Conservation (phyloP, 2,329 filamentous ascomycete species). For the Aspergillus oerlinghausenensis region DNA sequence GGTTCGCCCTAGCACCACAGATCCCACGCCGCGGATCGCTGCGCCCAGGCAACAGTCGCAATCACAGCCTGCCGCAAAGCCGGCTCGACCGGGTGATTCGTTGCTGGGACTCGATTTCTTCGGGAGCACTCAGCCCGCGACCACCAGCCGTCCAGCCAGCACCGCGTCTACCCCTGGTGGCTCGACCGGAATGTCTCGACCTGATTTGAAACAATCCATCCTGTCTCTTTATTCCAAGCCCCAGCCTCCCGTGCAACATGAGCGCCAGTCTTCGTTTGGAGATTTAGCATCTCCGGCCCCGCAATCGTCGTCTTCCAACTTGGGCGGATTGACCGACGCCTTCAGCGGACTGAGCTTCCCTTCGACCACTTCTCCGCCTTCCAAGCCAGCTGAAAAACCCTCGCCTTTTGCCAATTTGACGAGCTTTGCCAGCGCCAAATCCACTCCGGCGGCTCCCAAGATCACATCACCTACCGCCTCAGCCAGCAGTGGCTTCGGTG, state of each 20-base stretch:
- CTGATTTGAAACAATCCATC: constrained; percentile 95
- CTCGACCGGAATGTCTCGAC: constrained; percentile 65
- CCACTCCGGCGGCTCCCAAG: constrained; percentile 43
- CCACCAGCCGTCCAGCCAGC: constrained; percentile 73
- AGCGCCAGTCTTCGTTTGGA: constrained; percentile 61
- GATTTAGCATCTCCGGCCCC: constrained; percentile 56
- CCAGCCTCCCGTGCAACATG: constrained; percentile 56
- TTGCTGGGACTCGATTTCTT: constrained; percentile 91
- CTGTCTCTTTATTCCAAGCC: constrained; percentile 88
- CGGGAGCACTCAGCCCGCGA: constrained; percentile 63
- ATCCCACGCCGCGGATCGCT: constrained; percentile 57
- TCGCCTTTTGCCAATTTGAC: constrained; percentile 62
- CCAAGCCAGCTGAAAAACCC: constrained; percentile 47
- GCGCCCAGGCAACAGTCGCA: constrained; percentile 61
- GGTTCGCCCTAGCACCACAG: constrained; percentile 67
- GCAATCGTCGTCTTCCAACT: constrained; percentile 27
- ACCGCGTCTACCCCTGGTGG: constrained; percentile 61
- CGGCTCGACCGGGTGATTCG: constrained; percentile 74
- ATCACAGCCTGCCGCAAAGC: constrained; percentile 41
- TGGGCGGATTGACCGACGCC: constrained; percentile 72
- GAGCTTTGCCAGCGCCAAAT: constrained; percentile 48
- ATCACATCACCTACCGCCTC: constrained; percentile 48
- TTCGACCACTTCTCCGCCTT: constrained; percentile 37
- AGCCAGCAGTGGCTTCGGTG: constrained; percentile 68
- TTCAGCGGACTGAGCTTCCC: constrained; percentile 68